phyloP scores from a whole-genome alignment of 176 grass and related monocot species.

The Typha latifolia region DNA sequence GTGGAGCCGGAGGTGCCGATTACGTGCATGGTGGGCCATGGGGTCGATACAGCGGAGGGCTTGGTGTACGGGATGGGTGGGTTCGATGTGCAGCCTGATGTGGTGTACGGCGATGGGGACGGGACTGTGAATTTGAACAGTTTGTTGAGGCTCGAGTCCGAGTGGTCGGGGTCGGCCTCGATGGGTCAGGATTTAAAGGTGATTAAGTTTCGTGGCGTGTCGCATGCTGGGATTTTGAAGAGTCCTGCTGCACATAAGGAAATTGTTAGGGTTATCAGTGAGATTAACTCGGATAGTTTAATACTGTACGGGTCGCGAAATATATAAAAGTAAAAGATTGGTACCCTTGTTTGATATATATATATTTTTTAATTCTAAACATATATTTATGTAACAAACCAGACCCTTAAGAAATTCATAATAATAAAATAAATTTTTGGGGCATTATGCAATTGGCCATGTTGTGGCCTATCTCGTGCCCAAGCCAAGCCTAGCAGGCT shows the following conservation, averaged over 20 bases:
- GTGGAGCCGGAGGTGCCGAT: constrained; percentile 49
- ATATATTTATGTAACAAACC: too few relatives aligned
- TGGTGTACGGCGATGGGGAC: constrained; percentile 72
- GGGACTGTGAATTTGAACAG: constrained; percentile 67
- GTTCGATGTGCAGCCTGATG: constrained; percentile 35
- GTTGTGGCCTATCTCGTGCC: too few relatives aligned
- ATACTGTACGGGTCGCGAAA: not conserved
- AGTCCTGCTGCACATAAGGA: constrained; percentile 40
- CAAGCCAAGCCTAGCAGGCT: too few relatives aligned
- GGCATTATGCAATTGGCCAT: too few relatives aligned
- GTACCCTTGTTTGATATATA: too few relatives aligned
- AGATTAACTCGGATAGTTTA: constrained; percentile 35
- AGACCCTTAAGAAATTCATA: too few relatives aligned
- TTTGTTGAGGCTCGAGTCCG: constrained; percentile 46
- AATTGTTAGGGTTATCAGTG: constrained; percentile 38
- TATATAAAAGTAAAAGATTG: not conserved
- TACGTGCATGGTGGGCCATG: constrained; percentile 56
- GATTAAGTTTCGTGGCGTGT: constrained; percentile 44
- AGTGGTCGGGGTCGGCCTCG: constrained; percentile 49
- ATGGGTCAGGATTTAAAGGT: constrained; percentile 44
- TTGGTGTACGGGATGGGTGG: constrained; percentile 36
- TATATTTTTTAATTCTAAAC: too few relatives aligned
- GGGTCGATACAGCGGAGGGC: constrained; percentile 46
- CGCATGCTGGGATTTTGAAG: constrained; percentile 62
- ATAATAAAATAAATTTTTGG: too few relatives aligned